Conservation (phyloP, 805 yeast species). For the Sugiyamaella valdiviana region DNA sequence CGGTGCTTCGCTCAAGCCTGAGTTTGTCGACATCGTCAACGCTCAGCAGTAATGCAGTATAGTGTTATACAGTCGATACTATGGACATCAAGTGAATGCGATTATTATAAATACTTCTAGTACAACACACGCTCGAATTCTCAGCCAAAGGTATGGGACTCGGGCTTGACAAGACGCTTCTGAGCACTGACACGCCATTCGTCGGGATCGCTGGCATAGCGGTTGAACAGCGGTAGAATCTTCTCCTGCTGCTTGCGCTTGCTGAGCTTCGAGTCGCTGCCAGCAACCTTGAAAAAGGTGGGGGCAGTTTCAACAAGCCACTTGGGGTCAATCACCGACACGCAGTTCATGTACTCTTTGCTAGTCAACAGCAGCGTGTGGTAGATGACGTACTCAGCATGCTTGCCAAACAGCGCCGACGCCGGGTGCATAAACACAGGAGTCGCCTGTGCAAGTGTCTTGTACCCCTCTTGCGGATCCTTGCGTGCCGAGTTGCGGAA, state of each 20-base stretch:
- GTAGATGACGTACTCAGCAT: constrained; percentile 67
- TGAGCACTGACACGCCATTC: constrained; percentile 68
- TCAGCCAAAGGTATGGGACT: constrained; percentile 5
- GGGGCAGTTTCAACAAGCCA: constrained; percentile 77
- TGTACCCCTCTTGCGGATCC: constrained; percentile 52
- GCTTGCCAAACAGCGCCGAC: constrained; percentile 68
- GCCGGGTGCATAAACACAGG: constrained; percentile 79
- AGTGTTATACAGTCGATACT: too few relatives aligned
- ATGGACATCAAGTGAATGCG: not conserved
- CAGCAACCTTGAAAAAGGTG: constrained; percentile 62
- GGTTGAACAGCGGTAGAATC: constrained; percentile 66
- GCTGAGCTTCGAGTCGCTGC: constrained; percentile 40
- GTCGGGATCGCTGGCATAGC: constrained; percentile 53
- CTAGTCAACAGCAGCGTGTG: constrained; percentile 80
- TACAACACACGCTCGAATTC: not conserved
- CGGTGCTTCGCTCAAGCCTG: constrained; percentile 98
- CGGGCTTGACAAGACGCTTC: constrained; percentile 12
- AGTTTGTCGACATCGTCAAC: constrained; percentile 91
- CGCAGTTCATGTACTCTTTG: constrained; percentile 80
- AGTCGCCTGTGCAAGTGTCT: constrained; percentile 34
- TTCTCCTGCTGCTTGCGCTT: constrained; percentile 52
- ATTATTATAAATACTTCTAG: not conserved
- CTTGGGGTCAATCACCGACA: constrained; percentile 58
- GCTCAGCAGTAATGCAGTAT: constrained; percentile 59
- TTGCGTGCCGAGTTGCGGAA: constrained; percentile 61